phyloP scores from a whole-genome alignment of 2,329 filamentous ascomycete genomes.

The Colletotrichum echinochloae region DNA sequence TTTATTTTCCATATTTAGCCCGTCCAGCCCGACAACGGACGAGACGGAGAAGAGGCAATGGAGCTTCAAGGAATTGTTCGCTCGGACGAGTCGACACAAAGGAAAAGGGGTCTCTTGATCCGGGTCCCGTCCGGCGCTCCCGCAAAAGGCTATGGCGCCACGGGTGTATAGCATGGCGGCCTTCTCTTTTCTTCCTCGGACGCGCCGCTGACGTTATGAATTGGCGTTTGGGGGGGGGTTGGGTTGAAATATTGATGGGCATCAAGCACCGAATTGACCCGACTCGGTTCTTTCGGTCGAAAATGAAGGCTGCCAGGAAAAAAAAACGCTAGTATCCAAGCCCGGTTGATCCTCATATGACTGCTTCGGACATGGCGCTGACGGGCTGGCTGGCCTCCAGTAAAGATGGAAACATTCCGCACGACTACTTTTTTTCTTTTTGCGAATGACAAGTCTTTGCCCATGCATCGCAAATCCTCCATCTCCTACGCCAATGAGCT shows the following conservation, averaged over 20 bases:
- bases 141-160: not conserved
- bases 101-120: conserved; percentile 18
- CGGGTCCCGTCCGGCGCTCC: not conserved
- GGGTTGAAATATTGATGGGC: not conserved
- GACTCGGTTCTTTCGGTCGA: not conserved
- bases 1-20: conserved; percentile 15
- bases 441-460: no score
- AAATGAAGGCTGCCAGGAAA: not conserved
- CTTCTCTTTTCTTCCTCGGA: not conserved
- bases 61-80: conserved; percentile 36
- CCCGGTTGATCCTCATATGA: not conserved
- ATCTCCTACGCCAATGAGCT: not conserved
- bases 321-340: not conserved
- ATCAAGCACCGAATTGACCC: not conserved
- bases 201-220: not conserved
- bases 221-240: not conserved
- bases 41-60: conserved; percentile 20
- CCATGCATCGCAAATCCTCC: no score
- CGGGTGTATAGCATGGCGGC: no score
- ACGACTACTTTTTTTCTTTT: not conserved
- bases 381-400: conserved; percentile 26
- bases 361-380: conserved; percentile 5
- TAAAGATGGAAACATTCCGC: not conserved
- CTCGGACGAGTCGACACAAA: conserved; percentile 23
- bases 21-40: conserved; percentile 12